Percentiles rank a stretch among this genome's conserved stretches.
Evolutionary conservation across 2,329 filamentous ascomycete species (phyloP).

Genomic region (Venturia pyrina): DNA sequence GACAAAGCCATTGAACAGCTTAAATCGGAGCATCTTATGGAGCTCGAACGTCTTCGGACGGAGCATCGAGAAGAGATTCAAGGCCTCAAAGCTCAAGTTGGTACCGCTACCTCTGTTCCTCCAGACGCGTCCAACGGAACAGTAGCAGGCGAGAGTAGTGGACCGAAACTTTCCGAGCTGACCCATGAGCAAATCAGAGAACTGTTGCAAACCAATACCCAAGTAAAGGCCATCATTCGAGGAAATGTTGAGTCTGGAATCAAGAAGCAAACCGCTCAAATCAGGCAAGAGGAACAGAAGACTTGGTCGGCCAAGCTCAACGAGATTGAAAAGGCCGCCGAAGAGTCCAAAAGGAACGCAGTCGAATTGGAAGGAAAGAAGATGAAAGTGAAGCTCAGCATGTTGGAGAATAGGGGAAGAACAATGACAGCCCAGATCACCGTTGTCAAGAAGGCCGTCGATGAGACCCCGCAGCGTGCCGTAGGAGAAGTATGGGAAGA

Average conservation of each 20-base stretch:
- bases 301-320: constrained; percentile 17
- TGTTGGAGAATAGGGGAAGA: constrained; percentile 61
- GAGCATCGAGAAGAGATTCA: constrained; percentile 5
- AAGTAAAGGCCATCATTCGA: constrained; percentile 38
- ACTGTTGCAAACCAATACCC: constrained; percentile 40
- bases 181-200: constrained; percentile 33
- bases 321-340: constrained; percentile 29
- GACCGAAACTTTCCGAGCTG: neutral
- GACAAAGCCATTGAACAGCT: constrained; percentile 19
- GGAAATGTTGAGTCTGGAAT: constrained; percentile 48
- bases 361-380: constrained; percentile 64
- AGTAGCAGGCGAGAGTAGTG: neutral
- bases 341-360: constrained; percentile 42
- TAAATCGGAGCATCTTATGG: neutral
- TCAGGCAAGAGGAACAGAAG: constrained; percentile 23
- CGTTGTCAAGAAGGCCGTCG: constrained; percentile 70
- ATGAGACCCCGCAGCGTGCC: constrained; percentile 74
- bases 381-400: constrained; percentile 62
- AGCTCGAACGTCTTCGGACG: neutral
- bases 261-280: constrained; percentile 24
- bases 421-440: constrained; percentile 60
- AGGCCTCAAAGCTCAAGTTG: neutral
- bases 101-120: neutral
- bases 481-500: constrained; percentile 81
- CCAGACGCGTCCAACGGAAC: constrained; percentile 14